A percentile compares a stretch with the other conserved stretches of the same genome.
Conservation (phyloP, 129 eudicot genomes). For the Tagetes erecta region DNA sequence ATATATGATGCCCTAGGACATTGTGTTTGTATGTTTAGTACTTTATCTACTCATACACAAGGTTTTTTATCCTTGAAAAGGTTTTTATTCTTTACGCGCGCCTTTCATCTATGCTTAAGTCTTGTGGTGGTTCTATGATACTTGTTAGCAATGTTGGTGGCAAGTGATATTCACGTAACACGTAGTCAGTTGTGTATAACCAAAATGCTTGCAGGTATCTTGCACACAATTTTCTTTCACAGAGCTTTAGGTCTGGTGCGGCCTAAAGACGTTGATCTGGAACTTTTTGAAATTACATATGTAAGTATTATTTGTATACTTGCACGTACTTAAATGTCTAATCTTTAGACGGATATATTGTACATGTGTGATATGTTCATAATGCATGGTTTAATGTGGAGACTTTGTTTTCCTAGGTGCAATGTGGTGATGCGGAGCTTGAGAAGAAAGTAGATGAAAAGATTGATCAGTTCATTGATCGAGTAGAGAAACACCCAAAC, state of each 20-base stretch:
- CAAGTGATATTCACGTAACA: constrained; percentile 3
- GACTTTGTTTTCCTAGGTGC: constrained; percentile 51
- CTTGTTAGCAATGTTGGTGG: not conserved
- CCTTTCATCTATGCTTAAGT: constrained; percentile 11
- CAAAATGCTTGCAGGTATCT: constrained; percentile 65
- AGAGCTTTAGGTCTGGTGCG: constrained; percentile 96
- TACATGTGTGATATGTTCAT: not conserved
- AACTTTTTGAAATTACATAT: constrained; percentile 90
- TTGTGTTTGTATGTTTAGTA: constrained; percentile 8
- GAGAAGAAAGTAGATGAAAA: constrained; percentile 94
- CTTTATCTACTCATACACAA: constrained; percentile 3
- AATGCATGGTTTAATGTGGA: constrained; percentile 14
- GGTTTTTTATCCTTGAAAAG: not conserved
- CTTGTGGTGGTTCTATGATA: constrained; percentile 4
- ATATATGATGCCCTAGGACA: not conserved
- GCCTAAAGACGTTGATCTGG: constrained; percentile 92
- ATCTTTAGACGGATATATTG: constrained; percentile 13
- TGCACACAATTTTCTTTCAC: constrained; percentile 92
- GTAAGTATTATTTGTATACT: constrained; percentile 50
- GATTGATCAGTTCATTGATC: constrained; percentile 85
- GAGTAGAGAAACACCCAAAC: constrained; percentile 93
- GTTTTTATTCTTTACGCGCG: not conserved
- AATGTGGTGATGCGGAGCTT: constrained; percentile 87
- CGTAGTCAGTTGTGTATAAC: constrained; percentile 13
- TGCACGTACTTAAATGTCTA: constrained; percentile 12